Evolutionary conservation across 768 basidiomycete species (phyloP).

Genomic region (Leccinum subtestaceum): DNA sequence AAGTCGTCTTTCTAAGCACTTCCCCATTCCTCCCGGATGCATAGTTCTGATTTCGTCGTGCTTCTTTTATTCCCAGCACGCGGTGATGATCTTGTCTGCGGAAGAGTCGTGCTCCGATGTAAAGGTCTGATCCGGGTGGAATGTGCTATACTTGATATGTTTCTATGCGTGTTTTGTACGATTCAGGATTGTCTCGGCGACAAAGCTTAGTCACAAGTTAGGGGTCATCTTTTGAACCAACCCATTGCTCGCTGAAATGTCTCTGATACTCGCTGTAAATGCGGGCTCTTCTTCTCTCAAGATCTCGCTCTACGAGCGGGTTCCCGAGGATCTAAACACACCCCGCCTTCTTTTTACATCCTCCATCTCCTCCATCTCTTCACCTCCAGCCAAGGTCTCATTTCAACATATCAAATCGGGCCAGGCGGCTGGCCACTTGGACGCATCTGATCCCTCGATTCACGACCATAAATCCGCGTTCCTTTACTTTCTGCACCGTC

Average conservation of each 20-base stretch:
- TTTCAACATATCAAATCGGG: slow-evolving; percentile 29
- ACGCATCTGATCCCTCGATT: slow-evolving; percentile 36
- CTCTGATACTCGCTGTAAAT: slow-evolving; percentile 66
- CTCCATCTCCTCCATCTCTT: slow-evolving; percentile 55
- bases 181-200: too few relatives aligned
- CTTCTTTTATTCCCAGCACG: slow-evolving; percentile 3
- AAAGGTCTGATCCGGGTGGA: slow-evolving; percentile 2
- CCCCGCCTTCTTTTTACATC: slow-evolving; percentile 49
- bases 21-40: not conserved
- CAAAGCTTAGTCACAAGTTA: not conserved
- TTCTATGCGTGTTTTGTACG: not conserved
- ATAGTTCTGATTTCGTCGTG: not conserved
- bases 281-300: slow-evolving; percentile 88
- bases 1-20: not conserved
- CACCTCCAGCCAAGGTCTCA: slow-evolving; percentile 51
- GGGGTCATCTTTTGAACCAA: not conserved
- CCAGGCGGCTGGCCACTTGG: slow-evolving; percentile 10
- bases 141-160: not conserved
- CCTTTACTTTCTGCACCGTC: slow-evolving; percentile 50
- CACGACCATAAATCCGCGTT: slow-evolving; percentile 64
- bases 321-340: slow-evolving; percentile 26
- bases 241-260: slow-evolving; percentile 9
- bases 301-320: slow-evolving; percentile 59
- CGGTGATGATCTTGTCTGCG: slow-evolving; percentile 1
- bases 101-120: slow-evolving; percentile 4